These are phyloP conservation scores for Arabidopsis arenosa DNA, from an alignment of 345 rosid genomes.

Conservation along the genomic window DNA sequence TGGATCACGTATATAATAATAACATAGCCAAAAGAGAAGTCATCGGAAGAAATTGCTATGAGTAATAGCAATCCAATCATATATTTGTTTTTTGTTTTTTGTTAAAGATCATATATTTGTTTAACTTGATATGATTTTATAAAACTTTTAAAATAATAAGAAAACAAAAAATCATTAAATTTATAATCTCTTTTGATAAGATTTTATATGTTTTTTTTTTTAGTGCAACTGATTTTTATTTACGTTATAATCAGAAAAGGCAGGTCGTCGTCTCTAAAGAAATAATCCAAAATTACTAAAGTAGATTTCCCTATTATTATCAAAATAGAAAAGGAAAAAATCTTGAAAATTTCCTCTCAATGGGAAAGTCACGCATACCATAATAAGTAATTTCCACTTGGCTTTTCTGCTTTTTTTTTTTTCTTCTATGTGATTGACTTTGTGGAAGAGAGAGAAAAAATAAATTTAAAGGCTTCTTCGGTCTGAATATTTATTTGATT, in stretches of 20 bases:
- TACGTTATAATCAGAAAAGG: not conserved
- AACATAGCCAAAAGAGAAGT: not conserved
- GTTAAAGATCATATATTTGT: not conserved
- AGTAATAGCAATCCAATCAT: not conserved
- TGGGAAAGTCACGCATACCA: not conserved
- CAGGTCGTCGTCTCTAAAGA: not conserved
- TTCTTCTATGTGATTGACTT: slow-evolving; percentile 1
- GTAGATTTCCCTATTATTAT: not conserved
- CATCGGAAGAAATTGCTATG: not conserved
- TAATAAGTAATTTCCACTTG: slow-evolving; percentile 15
- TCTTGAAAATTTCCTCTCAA: not conserved
- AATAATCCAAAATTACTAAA: not conserved
- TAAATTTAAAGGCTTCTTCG: not conserved
- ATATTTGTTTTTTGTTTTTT: not conserved
- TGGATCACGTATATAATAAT: not conserved
- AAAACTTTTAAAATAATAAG: not conserved
- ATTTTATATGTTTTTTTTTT: too few species aligned
- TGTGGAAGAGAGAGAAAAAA: slow-evolving; percentile 6
- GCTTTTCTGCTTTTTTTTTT: not conserved
- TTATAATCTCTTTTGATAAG: too few species aligned
- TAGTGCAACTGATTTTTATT: too few species aligned
- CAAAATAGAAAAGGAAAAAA: not conserved
- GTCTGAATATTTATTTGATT: slow-evolving; percentile 16
- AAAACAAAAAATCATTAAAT: not conserved
- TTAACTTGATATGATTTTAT: not conserved